Conservation (phyloP, 169 alveolate genomes). For the Plasmodium cynomolgi region DNA sequence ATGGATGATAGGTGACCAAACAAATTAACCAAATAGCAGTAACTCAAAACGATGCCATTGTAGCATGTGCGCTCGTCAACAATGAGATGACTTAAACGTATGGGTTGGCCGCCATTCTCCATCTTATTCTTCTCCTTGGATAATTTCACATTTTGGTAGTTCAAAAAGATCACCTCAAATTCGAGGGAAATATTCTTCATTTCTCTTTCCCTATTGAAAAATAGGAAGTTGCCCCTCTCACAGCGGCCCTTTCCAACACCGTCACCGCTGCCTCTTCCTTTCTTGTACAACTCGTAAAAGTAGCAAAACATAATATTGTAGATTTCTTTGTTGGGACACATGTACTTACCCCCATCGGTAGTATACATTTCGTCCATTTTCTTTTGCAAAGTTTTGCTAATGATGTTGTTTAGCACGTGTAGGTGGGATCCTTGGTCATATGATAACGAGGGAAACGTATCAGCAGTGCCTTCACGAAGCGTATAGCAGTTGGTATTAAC, state of each 20-base stretch:
- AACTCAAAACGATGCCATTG: slow-evolving; percentile 62
- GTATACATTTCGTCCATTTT: slow-evolving; percentile 11
- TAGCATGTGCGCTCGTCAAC: slow-evolving; percentile 18
- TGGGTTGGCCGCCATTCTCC: neutral
- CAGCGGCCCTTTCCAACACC: neutral
- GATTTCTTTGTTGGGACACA: neutral
- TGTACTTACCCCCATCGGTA: neutral
- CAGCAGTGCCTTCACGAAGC: neutral
- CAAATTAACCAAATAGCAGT: slow-evolving; percentile 48
- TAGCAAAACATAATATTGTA: slow-evolving; percentile 52
- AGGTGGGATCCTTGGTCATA: neutral
- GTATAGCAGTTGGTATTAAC: neutral
- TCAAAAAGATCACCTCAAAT: slow-evolving; percentile 37
- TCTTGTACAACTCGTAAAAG: slow-evolving; percentile 23
- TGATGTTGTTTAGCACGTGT: slow-evolving; percentile 26
- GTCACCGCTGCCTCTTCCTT: neutral
- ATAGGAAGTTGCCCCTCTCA: slow-evolving; percentile 1
- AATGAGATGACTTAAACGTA: slow-evolving; percentile 5
- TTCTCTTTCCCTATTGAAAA: slow-evolving; percentile 68
- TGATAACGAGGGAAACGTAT: neutral
- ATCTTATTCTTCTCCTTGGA: slow-evolving; percentile 12
- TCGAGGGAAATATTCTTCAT: slow-evolving; percentile 51
- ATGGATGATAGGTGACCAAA: slow-evolving; percentile 31
- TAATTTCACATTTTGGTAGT: slow-evolving; percentile 19
- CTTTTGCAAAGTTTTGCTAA: slow-evolving; percentile 27